Base-by-base conservation (phyloP, 352 stramenopile genomes). In the Sclerospora graminicola region DNA sequence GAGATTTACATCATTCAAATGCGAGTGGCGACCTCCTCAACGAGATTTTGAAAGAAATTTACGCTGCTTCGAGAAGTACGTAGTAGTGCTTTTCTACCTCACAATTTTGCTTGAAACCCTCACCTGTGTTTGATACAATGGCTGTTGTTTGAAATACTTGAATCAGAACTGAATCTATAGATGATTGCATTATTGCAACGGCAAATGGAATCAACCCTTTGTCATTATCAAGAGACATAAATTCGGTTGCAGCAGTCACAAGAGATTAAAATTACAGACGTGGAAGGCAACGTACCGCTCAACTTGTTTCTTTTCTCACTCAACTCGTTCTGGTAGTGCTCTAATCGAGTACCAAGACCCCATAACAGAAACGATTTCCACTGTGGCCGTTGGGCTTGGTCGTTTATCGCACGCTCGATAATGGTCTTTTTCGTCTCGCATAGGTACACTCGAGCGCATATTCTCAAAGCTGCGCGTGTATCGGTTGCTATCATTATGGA, bases 261-360 rank as follows among this genome's bases (percentile, higher is more conserved):
- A 14, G 70, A 71, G 20, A 60, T 82, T n/a, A 77, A 60, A 14
- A 42, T 57, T 30, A 77, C 81, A 48, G 72, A 87, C 79, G 19
- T n/a, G n/a, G n/a, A n/a, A n/a, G n/a, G n/a, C n/a, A n/a, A n/a
- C n/a, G n/a, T n/a, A n/a, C n/a, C n/a, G n/a, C n/a, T n/a, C n/a
- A n/a, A n/a, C n/a, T n/a, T n/a, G n/a, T n/a, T n/a, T n/a, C n/a
- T n/a, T n/a, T n/a, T n/a, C n/a, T n/a, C n/a, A n/a, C n/a, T n/a
- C n/a, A n/a, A n/a, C n/a, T n/a, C n/a, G n/a, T n/a, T 84, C 87
- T 29, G 89, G 79, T 54, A 72, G 69, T 28, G 85, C 75, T 4
- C 31, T 90, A 10, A 70, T 88, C 21, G 65, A 79, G 32, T 89
- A 81, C 45, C 65, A 85, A 54, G 60, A 69, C 15, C 23, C 0